phyloP scores from a whole-genome alignment of 176 grass and related monocot species.

The Sorghum bicolor region Sorghum_bicolor_NCBIv3 NC_012870.2:26556001-26556500 shows the following conservation, averaged over 20 bases:
- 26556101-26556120: neutral
- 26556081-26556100: neutral
- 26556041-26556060: constrained; percentile 12
- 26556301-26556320: constrained; percentile 53
- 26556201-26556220: constrained; percentile 42
- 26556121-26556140: neutral
- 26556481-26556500: neutral
- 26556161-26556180: constrained; percentile 49
- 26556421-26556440: constrained; percentile 48
- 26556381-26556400: constrained; percentile 54
- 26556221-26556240: constrained; percentile 56
- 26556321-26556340: constrained; percentile 7
- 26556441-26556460: neutral
- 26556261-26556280: constrained; percentile 63
- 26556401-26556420: constrained; percentile 65
- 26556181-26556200: constrained; percentile 15
- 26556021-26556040: constrained; percentile 79
- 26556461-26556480: constrained; percentile 30
- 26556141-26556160: no score
- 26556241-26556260: constrained; percentile 61
- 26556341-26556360: neutral
- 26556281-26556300: constrained; percentile 65
- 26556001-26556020: constrained; percentile 66
- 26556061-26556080: constrained; percentile 2
- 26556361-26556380: neutral